phyloP scores from a whole-genome alignment of 345 rosid genomes.

The Salix caprea region DNA sequence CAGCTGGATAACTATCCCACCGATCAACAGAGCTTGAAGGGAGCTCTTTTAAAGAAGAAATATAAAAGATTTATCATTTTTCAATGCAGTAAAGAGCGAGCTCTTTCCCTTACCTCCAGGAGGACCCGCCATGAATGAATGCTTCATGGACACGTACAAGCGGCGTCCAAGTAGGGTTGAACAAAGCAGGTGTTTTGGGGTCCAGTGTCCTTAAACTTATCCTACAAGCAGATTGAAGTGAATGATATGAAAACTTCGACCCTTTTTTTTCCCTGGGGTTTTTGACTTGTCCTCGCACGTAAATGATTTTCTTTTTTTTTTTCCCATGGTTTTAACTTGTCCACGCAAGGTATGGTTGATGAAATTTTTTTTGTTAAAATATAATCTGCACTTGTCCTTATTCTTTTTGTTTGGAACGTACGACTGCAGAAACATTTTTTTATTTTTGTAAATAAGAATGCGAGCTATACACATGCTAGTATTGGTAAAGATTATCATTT shows the following conservation, averaged over 20 bases:
- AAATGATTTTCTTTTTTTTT: too few species aligned
- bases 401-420: neutral
- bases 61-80: too few species aligned
- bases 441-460: too few species aligned
- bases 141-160: neutral
- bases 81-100: neutral
- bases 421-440: neutral
- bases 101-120: neutral
- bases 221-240: neutral
- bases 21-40: too few species aligned
- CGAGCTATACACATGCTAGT: too few species aligned
- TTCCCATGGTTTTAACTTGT: too few species aligned
- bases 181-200: neutral
- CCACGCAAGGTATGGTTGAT: neutral
- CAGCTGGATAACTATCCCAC: too few species aligned
- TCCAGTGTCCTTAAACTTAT: neutral
- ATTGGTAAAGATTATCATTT: too few species aligned
- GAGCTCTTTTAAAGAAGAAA: too few species aligned
- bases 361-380: too few species aligned
- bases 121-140: neutral
- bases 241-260: neutral
- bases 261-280: too few species aligned
- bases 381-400: neutral
- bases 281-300: too few species aligned
- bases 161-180: neutral